Evolutionary conservation across 371 early-diverging fungal species (phyloP).

Genomic region (Phascolomyces articulosus): DNA sequence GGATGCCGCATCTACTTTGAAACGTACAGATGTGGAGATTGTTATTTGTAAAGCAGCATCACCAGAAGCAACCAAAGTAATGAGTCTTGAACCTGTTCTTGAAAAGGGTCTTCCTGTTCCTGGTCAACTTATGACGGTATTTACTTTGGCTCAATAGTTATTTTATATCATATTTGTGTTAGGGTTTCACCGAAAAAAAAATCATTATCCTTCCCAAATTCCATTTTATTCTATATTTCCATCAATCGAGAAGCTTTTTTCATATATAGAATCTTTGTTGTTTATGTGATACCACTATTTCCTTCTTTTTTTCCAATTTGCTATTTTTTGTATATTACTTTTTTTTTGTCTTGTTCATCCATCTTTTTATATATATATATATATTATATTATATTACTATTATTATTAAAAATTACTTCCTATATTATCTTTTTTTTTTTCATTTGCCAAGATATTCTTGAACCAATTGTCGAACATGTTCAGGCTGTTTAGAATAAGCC

Average conservation of each 20-base stretch:
- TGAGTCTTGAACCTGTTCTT: slow-evolving; percentile 26
- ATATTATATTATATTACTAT: too few species aligned
- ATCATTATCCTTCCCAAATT: too few species aligned
- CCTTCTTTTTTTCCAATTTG: too few species aligned
- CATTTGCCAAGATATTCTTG: slow-evolving; percentile 29
- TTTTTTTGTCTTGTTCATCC: too few species aligned
- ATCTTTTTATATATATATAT: too few species aligned
- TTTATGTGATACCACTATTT: too few species aligned
- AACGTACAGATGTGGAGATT: slow-evolving; percentile 21
- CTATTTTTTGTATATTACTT: too few species aligned
- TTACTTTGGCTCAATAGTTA: slow-evolving; percentile 14
- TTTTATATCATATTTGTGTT: neutral
- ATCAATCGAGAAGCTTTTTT: too few species aligned
- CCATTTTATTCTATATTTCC: too few species aligned
- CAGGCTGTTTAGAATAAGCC: slow-evolving; percentile 27
- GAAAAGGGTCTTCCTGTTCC: slow-evolving; percentile 9
- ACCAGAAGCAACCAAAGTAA: slow-evolving; percentile 23
- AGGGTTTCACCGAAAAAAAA: neutral
- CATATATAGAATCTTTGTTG: too few species aligned
- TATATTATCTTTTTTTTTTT: neutral
- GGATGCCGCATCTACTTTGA: slow-evolving; percentile 8
- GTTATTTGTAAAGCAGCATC: slow-evolving; percentile 38
- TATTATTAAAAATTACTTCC: neutral
- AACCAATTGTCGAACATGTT: slow-evolving; percentile 25
- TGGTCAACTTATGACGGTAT: slow-evolving; percentile 26